phyloP scores from a whole-genome alignment of 2,329 filamentous ascomycete genomes.

The Colletotrichum sp. region DNA sequence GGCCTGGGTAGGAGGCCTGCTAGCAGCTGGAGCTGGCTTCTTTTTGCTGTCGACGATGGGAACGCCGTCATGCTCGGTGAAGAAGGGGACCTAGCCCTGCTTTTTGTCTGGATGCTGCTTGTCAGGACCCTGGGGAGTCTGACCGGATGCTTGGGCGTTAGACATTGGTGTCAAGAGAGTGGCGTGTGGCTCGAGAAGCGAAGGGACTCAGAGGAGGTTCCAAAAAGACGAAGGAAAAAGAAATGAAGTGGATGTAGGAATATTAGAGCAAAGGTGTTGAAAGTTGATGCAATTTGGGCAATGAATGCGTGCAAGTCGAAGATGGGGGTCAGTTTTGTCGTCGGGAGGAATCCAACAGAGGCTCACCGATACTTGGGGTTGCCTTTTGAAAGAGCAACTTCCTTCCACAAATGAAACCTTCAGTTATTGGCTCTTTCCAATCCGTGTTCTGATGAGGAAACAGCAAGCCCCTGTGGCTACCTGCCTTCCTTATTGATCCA shows the following conservation, averaged over 20 bases:
- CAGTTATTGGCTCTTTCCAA: not conserved
- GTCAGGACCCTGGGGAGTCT: not conserved
- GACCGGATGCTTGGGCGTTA: not conserved
- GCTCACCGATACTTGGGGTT: not conserved
- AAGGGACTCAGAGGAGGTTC: not conserved
- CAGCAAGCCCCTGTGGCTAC: not conserved
- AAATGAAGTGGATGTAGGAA: not conserved
- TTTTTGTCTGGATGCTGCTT: not conserved
- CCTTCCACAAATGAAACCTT: not conserved
- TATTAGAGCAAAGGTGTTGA: rapidly evolving
- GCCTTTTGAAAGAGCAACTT: not conserved
- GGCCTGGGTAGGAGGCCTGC: not conserved
- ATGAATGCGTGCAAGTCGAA: not conserved
- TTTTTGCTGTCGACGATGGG: not conserved
- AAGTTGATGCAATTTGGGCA: not conserved
- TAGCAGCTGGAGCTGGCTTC: not conserved
- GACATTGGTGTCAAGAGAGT: not conserved
- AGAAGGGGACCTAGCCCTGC: constrained; percentile 10
- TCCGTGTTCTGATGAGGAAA: not conserved
- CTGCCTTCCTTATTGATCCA: not conserved
- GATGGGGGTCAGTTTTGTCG: not conserved
- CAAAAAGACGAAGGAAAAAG: not conserved
- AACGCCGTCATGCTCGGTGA: constrained; percentile 6
- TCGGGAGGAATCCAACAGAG: not conserved
- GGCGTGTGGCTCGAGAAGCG: not conserved